These are phyloP conservation scores for Eucalyptus erythrocorys DNA, from an alignment of 345 rosid species.

Conservation along the genomic window DNA sequence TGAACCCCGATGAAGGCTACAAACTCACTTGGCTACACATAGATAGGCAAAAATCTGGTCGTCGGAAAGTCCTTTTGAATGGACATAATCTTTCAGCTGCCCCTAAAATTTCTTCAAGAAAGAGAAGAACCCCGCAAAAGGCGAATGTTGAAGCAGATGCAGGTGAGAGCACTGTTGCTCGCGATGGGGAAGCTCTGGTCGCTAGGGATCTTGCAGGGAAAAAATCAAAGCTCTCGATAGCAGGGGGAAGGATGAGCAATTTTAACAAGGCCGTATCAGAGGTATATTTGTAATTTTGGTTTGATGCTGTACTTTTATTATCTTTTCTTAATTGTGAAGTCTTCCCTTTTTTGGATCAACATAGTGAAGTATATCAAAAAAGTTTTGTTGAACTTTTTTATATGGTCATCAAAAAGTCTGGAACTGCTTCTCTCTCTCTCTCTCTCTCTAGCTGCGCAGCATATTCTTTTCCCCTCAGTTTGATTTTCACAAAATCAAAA, in stretches of 20 bases:
- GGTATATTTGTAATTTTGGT: not conserved
- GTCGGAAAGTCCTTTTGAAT: conserved; percentile 8
- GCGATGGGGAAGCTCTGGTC: not conserved
- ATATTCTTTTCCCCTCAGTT: not conserved
- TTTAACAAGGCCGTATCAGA: not conserved
- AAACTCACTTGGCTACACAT: conserved; percentile 30
- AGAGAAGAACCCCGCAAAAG: not conserved
- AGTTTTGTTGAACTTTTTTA: not conserved
- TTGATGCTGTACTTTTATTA: not conserved
- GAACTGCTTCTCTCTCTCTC: not conserved
- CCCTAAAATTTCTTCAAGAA: not conserved
- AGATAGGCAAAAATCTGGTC: conserved; percentile 7
- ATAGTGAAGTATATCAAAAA: not conserved
- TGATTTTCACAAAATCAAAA: not conserved
- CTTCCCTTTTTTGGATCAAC: not conserved
- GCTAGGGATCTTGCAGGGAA: not conserved
- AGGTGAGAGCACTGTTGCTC: not conserved
- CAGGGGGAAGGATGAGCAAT: not conserved
- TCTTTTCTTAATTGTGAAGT: not conserved
- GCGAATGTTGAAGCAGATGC: not conserved
- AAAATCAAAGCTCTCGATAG: not conserved
- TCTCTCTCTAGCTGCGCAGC: not conserved
- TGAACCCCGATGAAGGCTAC: conserved; percentile 60
- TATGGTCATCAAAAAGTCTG: not conserved
- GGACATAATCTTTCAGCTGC: not conserved